Percentiles rank a stretch among this genome's conserved stretches.
Conservation (phyloP, 2,329 filamentous ascomycete genomes). For the Bipolaris sorokiniana region DNA sequence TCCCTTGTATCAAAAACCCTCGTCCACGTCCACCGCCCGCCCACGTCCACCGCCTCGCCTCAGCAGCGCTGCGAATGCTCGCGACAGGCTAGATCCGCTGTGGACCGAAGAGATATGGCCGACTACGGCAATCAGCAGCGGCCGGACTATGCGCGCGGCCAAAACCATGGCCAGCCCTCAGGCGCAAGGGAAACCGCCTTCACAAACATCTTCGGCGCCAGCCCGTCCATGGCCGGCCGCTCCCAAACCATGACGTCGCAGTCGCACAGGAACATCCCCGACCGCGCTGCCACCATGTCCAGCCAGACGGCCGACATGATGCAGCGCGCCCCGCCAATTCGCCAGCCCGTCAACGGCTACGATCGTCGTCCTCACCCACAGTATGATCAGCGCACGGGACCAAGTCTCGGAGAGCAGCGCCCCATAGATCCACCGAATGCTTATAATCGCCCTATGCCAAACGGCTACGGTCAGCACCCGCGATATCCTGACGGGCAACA, state of each 20-base stretch:
- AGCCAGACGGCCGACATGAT: conserved; percentile 58
- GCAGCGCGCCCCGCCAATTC: conserved; percentile 69
- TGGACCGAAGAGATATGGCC: conserved; percentile 58
- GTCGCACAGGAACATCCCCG: conserved; percentile 65
- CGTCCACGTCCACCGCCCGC: conserved; percentile 15
- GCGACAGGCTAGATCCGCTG: conserved; percentile 16
- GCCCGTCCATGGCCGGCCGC: conserved; percentile 74
- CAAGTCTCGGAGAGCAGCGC: conserved; percentile 36
- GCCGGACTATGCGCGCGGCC: conserved; percentile 62
- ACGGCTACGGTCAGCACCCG: conserved; percentile 49
- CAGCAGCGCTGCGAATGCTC: conserved; percentile 34
- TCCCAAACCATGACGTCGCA: conserved; percentile 95
- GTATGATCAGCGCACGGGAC: conserved; percentile 36
- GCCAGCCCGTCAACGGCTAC: conserved; percentile 55
- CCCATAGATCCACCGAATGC: conserved; percentile 35
- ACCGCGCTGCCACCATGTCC: conserved; percentile 75
- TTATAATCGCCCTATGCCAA: conserved; percentile 43
- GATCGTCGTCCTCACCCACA: conserved; percentile 42
- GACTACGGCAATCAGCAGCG: conserved; percentile 69
- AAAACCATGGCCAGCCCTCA: conserved; percentile 60
- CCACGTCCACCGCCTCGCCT: conserved; percentile 14
- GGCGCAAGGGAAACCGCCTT: conserved; percentile 91
- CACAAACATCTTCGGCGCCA: conserved; percentile 92
- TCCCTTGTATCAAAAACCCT: conserved; percentile 23
- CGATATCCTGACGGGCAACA: conserved; percentile 42